Conservation (phyloP, 1,284 basidiomycete genomes). For the Naganishia albida region DNA sequence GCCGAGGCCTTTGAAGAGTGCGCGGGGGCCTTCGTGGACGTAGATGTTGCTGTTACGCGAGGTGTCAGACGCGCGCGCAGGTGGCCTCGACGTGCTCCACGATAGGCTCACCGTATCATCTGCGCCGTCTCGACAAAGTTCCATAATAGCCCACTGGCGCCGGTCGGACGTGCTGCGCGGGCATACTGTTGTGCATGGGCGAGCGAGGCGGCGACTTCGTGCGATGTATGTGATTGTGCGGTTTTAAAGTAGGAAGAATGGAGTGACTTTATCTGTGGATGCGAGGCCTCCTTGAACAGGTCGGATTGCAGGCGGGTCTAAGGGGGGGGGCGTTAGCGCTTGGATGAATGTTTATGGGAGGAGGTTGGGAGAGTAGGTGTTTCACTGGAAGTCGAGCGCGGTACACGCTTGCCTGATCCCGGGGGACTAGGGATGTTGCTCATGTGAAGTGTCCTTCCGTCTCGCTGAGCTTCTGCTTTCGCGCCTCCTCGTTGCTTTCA, state of each 20-base stretch:
- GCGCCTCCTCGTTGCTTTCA: too few species aligned
- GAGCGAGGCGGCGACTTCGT: conserved; percentile 20
- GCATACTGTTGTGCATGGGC: conserved; percentile 30
- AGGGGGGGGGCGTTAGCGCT: not conserved
- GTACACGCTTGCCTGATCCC: too few species aligned
- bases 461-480: too few species aligned
- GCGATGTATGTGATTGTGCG: conserved; percentile 21
- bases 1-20: conserved; percentile 91
- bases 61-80: not conserved
- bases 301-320: conserved; percentile 89
- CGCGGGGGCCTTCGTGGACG: conserved; percentile 82
- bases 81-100: too few species aligned
- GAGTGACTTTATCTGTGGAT: conserved; percentile 28
- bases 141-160: conserved; percentile 66
- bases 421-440: too few species aligned
- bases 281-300: conserved; percentile 64
- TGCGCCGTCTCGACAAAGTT: conserved; percentile 94
- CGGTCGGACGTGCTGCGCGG: conserved; percentile 42
- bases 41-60: conserved; percentile 77
- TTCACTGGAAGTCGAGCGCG: not conserved
- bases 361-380: not conserved
- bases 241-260: conserved; percentile 16
- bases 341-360: not conserved
- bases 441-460: too few species aligned
- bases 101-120: conserved; percentile 85